Conservation (phyloP, 257 asterid genomes). For the Solanum lignicaule region DNA sequence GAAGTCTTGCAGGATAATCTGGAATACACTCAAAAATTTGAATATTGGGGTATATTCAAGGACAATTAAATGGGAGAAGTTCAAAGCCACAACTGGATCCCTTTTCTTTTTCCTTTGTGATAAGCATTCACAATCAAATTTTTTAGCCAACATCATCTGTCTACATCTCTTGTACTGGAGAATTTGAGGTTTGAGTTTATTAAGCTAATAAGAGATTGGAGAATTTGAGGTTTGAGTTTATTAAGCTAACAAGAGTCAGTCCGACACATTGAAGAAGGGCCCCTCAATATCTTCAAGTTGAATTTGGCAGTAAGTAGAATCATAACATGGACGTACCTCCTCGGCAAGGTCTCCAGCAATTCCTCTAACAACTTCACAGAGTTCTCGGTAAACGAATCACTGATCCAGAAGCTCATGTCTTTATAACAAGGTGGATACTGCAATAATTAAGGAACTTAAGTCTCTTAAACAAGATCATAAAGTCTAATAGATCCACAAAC, state of each 20-base stretch:
- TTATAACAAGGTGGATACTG: conserved; percentile 90
- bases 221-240: background rate
- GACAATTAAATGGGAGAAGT: background rate
- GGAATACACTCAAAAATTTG: background rate
- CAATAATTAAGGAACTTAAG: conserved; percentile 6
- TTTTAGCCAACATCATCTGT: background rate
- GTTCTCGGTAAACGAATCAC: conserved; percentile 71
- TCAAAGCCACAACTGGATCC: background rate
- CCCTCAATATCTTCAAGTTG: background rate
- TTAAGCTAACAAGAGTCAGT: background rate
- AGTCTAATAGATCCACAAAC: background rate
- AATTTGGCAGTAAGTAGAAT: background rate
- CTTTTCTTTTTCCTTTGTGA: background rate
- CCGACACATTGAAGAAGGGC: background rate
- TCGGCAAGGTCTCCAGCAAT: conserved; percentile 82
- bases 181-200: background rate
- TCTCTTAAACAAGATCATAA: background rate
- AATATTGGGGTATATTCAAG: background rate
- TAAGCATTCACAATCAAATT: background rate
- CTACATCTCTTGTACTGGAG: background rate
- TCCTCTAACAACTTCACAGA: conserved; percentile 79
- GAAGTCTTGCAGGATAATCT: background rate
- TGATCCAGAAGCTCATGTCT: conserved; percentile 91
- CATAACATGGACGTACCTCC: conserved; percentile 44
- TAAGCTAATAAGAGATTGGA: background rate